These are phyloP conservation scores for Saccharum hybrid DNA, from an alignment of 202 grass and related monocot species.

Conservation along the genomic window DNA sequence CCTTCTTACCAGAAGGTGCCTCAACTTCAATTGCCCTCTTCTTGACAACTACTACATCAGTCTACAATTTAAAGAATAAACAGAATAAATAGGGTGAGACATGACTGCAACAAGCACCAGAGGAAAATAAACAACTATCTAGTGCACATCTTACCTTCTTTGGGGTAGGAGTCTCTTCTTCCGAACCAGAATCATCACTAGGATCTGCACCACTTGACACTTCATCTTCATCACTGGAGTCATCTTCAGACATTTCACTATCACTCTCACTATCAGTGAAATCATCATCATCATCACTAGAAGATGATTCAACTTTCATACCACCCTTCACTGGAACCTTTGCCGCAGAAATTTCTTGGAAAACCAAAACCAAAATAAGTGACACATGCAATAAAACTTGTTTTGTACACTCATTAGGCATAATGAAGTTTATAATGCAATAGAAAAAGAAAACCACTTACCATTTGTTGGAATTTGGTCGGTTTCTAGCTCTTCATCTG, in stretches of 20 bases:
- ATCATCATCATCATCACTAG: constrained; percentile 27
- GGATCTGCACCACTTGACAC: not conserved
- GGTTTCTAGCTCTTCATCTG: constrained; percentile 41
- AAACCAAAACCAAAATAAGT: constrained; percentile 14
- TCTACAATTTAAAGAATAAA: constrained; percentile 26
- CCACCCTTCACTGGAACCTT: constrained; percentile 16
- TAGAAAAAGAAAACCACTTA: constrained; percentile 22
- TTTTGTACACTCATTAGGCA: not conserved
- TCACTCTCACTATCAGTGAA: constrained; percentile 33
- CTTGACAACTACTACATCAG: constrained; percentile 46
- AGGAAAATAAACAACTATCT: not conserved
- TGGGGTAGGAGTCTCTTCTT: constrained; percentile 53
- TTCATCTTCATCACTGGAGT: constrained; percentile 30
- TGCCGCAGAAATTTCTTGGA: constrained; percentile 33
- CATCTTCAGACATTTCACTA: constrained; percentile 41
- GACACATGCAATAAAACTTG: not conserved
- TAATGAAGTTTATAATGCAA: not conserved
- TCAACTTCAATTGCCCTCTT: constrained; percentile 55
- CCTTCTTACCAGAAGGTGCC: constrained; percentile 72
- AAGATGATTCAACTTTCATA: constrained; percentile 29
- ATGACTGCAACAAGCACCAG: not conserved
- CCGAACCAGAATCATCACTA: constrained; percentile 45
- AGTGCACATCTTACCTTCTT: constrained; percentile 73
- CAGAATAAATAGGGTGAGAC: not conserved
- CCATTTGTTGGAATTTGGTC: constrained; percentile 22